A percentile compares a stretch with the other conserved stretches of the same genome.
Evolutionary conservation across 768 basidiomycete species (phyloP).

Genomic region (Infundibulicybe gibba): DNA sequence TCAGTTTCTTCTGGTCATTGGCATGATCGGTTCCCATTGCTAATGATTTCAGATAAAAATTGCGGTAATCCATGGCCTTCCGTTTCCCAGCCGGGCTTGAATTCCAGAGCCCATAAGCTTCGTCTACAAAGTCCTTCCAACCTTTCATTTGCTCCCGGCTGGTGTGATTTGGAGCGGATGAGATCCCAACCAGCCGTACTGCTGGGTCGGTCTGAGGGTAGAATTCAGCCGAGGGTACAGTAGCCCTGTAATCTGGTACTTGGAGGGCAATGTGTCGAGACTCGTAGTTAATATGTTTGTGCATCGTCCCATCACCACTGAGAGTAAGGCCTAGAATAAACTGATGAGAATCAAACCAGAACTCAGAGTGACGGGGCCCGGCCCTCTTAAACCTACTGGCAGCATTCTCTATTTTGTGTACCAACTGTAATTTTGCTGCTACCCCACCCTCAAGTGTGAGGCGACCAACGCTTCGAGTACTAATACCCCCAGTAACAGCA

Average conservation of each 20-base stretch:
- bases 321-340: background rate
- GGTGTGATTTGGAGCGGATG: constrained; percentile 14
- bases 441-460: background rate
- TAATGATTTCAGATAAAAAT: constrained; percentile 6
- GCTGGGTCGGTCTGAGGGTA: background rate
- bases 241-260: background rate
- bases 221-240: background rate
- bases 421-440: background rate
- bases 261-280: background rate
- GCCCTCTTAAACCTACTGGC: background rate
- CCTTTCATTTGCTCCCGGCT: constrained; percentile 14
- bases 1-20: constrained; percentile 12
- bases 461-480: no score
- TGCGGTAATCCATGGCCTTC: background rate
- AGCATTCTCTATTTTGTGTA: background rate
- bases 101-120: constrained; percentile 11
- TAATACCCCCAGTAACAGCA: no score
- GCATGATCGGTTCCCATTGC: constrained; percentile 24
- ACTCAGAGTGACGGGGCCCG: no score
- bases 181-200: constrained; percentile 1
- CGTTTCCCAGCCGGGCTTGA: constrained; percentile 2
- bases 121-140: background rate
- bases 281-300: background rate
- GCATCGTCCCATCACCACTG: background rate
- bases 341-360: background rate